A percentile compares a stretch with the other conserved stretches of the same genome.
Evolutionary conservation across 1,139 yeast species (phyloP).

Genomic region (Lodderomyces jiufengensis): DNA sequence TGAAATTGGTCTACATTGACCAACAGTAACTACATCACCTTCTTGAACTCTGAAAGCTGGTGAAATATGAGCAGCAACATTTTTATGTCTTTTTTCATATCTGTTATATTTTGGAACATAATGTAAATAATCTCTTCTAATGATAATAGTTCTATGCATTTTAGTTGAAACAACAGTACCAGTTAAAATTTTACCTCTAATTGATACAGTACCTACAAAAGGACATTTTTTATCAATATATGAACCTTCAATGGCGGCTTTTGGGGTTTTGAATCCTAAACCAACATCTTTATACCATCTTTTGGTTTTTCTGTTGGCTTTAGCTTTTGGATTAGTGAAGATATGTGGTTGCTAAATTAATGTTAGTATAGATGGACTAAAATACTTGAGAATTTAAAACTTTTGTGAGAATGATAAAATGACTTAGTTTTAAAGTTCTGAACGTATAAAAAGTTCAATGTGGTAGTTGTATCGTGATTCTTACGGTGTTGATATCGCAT

Average conservation of each 20-base stretch:
- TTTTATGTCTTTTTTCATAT: constrained; percentile 99
- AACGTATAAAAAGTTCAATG: too few relatives aligned
- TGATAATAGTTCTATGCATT: constrained; percentile 99
- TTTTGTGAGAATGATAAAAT: too few relatives aligned
- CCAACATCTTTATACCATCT: constrained; percentile 99
- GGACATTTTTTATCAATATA: constrained; percentile 99
- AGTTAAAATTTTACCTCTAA: constrained; percentile 99
- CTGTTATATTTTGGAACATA: constrained; percentile 99
- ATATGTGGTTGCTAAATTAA: constrained; percentile 92
- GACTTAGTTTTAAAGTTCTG: too few relatives aligned
- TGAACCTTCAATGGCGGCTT: constrained; percentile 95
- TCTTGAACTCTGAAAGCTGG: constrained; percentile 99
- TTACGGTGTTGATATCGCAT: too few relatives aligned
- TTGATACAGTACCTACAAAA: constrained; percentile 92
- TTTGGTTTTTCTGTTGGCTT: constrained; percentile 98
- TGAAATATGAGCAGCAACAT: constrained; percentile 98
- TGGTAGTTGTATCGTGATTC: too few relatives aligned
- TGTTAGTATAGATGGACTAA: constrained; percentile 27
- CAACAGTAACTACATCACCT: constrained; percentile 99
- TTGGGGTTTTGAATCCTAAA: constrained; percentile 99
- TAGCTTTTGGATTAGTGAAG: constrained; percentile 99
- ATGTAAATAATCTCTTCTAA: constrained; percentile 99
- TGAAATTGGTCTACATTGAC: constrained; percentile 99
- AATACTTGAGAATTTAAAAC: too few relatives aligned
- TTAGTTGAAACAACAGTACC: constrained; percentile 99